These are phyloP conservation scores for Tetrapyrgos nigripes DNA, from an alignment of 1,284 basidiomycete genomes.

Conservation along the genomic window DNA sequence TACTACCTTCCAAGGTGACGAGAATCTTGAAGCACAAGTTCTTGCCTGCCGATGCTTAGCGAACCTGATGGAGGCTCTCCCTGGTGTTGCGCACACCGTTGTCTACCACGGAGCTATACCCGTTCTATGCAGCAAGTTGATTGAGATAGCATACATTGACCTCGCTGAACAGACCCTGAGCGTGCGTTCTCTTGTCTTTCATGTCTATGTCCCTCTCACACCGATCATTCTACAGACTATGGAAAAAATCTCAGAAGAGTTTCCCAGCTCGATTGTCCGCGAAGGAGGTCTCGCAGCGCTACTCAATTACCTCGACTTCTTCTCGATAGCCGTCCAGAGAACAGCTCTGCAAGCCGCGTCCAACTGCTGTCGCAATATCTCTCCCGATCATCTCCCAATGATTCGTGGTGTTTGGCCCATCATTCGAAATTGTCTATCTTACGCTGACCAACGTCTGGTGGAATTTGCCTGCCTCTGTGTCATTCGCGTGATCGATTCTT, in stretches of 20 bases:
- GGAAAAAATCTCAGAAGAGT: conserved; percentile 97
- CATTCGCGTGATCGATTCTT: conserved; percentile 91
- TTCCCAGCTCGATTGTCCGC: conserved; percentile 91
- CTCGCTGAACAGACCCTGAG: conserved; percentile 95
- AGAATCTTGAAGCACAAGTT: conserved; percentile 91
- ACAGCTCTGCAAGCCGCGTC: conserved; percentile 96
- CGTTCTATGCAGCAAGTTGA: conserved; percentile 92
- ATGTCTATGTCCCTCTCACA: conserved; percentile 27
- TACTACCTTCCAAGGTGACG: conserved; percentile 69
- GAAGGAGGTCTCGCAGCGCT: conserved; percentile 92
- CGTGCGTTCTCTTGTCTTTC: conserved; percentile 60
- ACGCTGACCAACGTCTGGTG: conserved; percentile 92
- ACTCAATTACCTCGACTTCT: conserved; percentile 95
- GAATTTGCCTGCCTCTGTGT: conserved; percentile 94
- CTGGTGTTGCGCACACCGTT: conserved; percentile 92
- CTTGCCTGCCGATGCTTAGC: conserved; percentile 94
- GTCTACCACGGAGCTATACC: conserved; percentile 96
- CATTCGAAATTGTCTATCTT: conserved; percentile 88
- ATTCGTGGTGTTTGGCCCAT: conserved; percentile 91
- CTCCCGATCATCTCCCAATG: conserved; percentile 86
- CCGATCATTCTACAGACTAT: conserved; percentile 68
- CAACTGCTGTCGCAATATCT: conserved; percentile 93
- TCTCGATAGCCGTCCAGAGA: conserved; percentile 94
- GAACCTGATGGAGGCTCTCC: conserved; percentile 96
- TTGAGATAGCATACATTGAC: conserved; percentile 96